Conservation (phyloP, 2,329 filamentous ascomycete genomes). For the Teratosphaeria epicoccoides region DNA sequence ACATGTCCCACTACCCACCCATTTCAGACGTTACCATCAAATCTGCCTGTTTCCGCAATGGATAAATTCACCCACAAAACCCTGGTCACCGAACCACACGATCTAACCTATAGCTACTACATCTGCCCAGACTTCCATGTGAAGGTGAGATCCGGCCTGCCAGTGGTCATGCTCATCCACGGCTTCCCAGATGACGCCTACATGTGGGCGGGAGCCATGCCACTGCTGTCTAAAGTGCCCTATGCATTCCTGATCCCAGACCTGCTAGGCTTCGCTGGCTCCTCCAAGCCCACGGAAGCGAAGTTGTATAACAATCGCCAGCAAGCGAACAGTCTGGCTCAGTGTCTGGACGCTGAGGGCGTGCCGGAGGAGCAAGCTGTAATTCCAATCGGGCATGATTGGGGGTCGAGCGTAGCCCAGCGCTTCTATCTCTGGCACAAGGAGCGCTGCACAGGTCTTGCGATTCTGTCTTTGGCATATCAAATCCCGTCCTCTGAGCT, state of each 20-base stretch:
- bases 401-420: slow-evolving; percentile 34
- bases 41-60: no score
- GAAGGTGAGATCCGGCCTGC: slow-evolving; percentile 11
- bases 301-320: slow-evolving; percentile 27
- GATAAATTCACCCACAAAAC: slow-evolving; percentile 16
- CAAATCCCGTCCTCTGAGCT: slow-evolving; percentile 21
- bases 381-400: slow-evolving; percentile 40
- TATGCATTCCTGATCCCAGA: slow-evolving; percentile 29
- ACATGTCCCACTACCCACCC: no score
- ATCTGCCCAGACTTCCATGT: slow-evolving; percentile 19
- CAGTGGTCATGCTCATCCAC: slow-evolving; percentile 35
- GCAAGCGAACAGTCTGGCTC: slow-evolving; percentile 29
- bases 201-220: slow-evolving; percentile 33
- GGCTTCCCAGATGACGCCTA: slow-evolving; percentile 42
- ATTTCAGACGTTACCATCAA: no score
- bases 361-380: slow-evolving; percentile 17
- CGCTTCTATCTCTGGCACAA: slow-evolving; percentile 35
- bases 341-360: slow-evolving; percentile 32
- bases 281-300: slow-evolving; percentile 29
- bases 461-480: slow-evolving; percentile 36
- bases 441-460: slow-evolving; percentile 31
- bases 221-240: slow-evolving; percentile 14
- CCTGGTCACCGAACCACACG: slow-evolving; percentile 16
- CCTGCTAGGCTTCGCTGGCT: slow-evolving; percentile 31
- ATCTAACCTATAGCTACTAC: slow-evolving; percentile 22